Evolutionary conservation across 768 basidiomycete genomes (phyloP).

Genomic region (Rhodosporidiobolus sp.): DNA sequence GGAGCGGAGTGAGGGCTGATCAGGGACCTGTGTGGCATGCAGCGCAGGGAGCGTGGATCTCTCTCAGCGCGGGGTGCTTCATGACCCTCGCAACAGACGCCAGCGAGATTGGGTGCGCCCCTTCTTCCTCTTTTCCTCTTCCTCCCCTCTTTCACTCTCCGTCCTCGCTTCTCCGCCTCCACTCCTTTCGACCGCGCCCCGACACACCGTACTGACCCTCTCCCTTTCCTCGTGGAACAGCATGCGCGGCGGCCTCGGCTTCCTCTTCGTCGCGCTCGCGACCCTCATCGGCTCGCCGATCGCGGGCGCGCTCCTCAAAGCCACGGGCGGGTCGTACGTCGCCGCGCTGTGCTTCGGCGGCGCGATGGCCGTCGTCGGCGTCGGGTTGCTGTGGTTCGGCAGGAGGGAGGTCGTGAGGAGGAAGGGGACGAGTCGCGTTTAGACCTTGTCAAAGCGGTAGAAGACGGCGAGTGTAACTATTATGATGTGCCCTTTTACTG

Average conservation of each 20-base stretch:
- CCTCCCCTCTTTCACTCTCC: neutral
- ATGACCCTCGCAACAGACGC: slow-evolving; percentile 19
- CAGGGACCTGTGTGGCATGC: too few species aligned
- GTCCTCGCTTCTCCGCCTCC: neutral
- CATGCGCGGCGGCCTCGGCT: slow-evolving; percentile 34
- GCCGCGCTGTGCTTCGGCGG: slow-evolving; percentile 35
- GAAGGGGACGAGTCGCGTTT: slow-evolving; percentile 6
- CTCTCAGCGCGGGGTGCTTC: slow-evolving; percentile 3
- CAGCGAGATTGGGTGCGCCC: slow-evolving; percentile 29
- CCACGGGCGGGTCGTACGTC: slow-evolving; percentile 23
- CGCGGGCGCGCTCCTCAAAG: slow-evolving; percentile 36
- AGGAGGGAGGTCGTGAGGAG: neutral
- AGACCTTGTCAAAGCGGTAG: neutral
- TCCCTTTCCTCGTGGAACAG: neutral
- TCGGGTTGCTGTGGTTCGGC: neutral
- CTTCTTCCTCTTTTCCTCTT: neutral
- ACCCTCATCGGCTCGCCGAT: slow-evolving; percentile 36
- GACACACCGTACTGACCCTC: neutral
- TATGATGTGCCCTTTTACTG: too few species aligned
- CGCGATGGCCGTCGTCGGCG: neutral
- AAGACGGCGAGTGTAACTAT: too few species aligned
- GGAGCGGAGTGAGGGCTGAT: too few species aligned
- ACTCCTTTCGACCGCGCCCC: neutral
- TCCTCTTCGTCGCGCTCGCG: slow-evolving; percentile 36
- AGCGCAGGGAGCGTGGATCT: slow-evolving; percentile 29